phyloP scores from a whole-genome alignment of 2,329 filamentous ascomycete genomes.

The Ophidiomyces ophidiicola region DNA sequence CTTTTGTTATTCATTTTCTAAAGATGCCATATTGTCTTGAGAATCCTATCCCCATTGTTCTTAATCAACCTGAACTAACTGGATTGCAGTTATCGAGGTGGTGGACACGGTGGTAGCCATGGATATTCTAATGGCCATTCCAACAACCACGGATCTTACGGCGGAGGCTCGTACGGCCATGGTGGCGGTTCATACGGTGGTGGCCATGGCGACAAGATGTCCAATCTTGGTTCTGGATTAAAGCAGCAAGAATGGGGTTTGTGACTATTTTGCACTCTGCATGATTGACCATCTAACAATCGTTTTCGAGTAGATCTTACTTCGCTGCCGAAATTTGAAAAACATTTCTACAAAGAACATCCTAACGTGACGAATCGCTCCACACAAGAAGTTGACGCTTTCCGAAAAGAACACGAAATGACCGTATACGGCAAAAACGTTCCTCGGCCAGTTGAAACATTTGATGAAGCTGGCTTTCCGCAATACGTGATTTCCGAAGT shows the following conservation, averaged over 20 bases:
- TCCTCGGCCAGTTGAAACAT: slow-evolving; percentile 88
- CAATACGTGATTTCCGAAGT: slow-evolving; percentile 96
- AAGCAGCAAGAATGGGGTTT: slow-evolving; percentile 82
- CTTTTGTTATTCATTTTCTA: not conserved
- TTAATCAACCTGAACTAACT: slow-evolving; percentile 12
- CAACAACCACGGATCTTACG: slow-evolving; percentile 32
- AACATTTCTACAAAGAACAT: slow-evolving; percentile 98
- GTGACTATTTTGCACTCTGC: slow-evolving; percentile 22
- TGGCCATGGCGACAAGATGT: slow-evolving; percentile 89
- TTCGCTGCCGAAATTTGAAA: slow-evolving; percentile 88
- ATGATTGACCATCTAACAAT: slow-evolving; percentile 20
- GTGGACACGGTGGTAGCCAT: slow-evolving; percentile 14
- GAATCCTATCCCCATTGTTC: not conserved
- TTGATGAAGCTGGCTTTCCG: slow-evolving; percentile 95
- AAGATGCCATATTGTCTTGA: not conserved
- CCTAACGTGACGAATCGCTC: slow-evolving; percentile 63
- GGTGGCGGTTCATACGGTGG: slow-evolving; percentile 23
- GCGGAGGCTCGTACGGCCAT: slow-evolving; percentile 34
- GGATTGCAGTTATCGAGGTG: slow-evolving; percentile 19
- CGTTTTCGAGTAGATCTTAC: slow-evolving; percentile 52
- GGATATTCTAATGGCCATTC: slow-evolving; percentile 40
- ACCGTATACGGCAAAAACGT: slow-evolving; percentile 67
- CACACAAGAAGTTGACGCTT: slow-evolving; percentile 68
- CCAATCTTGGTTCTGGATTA: slow-evolving; percentile 71
- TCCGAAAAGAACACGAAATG: slow-evolving; percentile 76